These are phyloP conservation scores for Linum lewisii DNA, from an alignment of 345 rosid genomes.

Conservation along the genomic window DNA sequence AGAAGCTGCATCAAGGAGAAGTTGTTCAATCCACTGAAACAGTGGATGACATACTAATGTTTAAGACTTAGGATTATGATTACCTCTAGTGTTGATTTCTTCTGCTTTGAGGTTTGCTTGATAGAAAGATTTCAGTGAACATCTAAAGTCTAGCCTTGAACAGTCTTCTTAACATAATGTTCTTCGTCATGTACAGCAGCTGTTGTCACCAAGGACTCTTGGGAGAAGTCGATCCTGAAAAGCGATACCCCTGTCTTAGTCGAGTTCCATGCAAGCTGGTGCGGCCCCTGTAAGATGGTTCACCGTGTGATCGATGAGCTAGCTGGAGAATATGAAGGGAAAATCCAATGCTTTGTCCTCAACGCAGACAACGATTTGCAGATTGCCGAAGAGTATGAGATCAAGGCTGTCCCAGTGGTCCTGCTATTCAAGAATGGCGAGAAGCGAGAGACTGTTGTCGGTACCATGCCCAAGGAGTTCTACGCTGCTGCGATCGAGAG, in stretches of 20 bases:
- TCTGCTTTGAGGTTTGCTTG: slow-evolving; percentile 9
- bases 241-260: slow-evolving; percentile 73
- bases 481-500: slow-evolving; percentile 86
- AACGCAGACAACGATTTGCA: slow-evolving; percentile 59
- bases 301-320: slow-evolving; percentile 68
- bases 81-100: background rate
- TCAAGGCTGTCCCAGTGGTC: slow-evolving; percentile 90
- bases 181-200: slow-evolving; percentile 40
- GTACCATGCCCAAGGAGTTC: slow-evolving; percentile 95
- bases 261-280: slow-evolving; percentile 89
- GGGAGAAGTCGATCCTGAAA: slow-evolving; percentile 54
- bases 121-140: slow-evolving; percentile 1
- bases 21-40: background rate
- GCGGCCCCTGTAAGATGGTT: slow-evolving; percentile 47
- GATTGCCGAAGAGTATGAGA: slow-evolving; percentile 66
- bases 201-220: slow-evolving; percentile 43
- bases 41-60: background rate
- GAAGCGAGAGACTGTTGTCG: slow-evolving; percentile 62
- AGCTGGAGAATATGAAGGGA: slow-evolving; percentile 67
- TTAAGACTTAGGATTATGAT: too few relatives aligned
- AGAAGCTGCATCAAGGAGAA: too few relatives aligned
- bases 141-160: background rate
- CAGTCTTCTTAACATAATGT: slow-evolving; percentile 9
- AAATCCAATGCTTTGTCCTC: slow-evolving; percentile 53
- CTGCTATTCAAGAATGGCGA: slow-evolving; percentile 77